A percentile compares a stretch with the other conserved stretches of the same genome.
These are phyloP conservation scores for Trametes cingulata DNA, from an alignment of 768 basidiomycete species.

Conservation along the genomic window DNA sequence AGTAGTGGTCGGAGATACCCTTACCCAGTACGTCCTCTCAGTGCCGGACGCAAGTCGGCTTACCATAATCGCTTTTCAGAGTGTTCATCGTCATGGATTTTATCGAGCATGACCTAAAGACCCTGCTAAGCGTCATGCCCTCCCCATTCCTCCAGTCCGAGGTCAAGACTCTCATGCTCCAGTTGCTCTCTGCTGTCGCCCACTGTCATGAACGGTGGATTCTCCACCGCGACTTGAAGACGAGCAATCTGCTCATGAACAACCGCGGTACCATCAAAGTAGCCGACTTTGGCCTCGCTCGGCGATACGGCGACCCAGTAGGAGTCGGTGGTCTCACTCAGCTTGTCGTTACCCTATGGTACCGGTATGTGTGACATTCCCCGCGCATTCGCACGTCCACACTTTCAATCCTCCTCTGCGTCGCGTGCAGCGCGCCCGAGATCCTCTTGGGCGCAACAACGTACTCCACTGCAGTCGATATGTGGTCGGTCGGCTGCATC, in stretches of 20 bases:
- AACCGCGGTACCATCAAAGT: slow-evolving; percentile 99
- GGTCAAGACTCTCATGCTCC: slow-evolving; percentile 95
- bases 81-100: slow-evolving; percentile 99
- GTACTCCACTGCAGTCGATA: slow-evolving; percentile 94
- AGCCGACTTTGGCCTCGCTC: slow-evolving; percentile 95
- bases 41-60: background rate
- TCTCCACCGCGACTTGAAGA: slow-evolving; percentile 95
- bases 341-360: slow-evolving; percentile 98
- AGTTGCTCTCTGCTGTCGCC: slow-evolving; percentile 88
- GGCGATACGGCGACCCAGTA: slow-evolving; percentile 94
- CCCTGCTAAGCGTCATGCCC: slow-evolving; percentile 92
- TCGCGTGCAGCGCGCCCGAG: slow-evolving; percentile 77
- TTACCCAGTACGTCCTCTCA: slow-evolving; percentile 85
- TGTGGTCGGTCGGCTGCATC: slow-evolving; percentile 99
- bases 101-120: slow-evolving; percentile 99
- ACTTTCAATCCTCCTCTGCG: slow-evolving; percentile 19
- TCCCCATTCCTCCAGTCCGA: slow-evolving; percentile 96
- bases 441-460: slow-evolving; percentile 90
- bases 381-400: slow-evolving; percentile 14
- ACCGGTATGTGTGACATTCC: slow-evolving; percentile 61
- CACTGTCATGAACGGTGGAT: slow-evolving; percentile 98
- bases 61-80: slow-evolving; percentile 46
- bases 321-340: slow-evolving; percentile 98
- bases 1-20: slow-evolving; percentile 96
- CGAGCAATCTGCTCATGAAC: slow-evolving; percentile 97